These are phyloP conservation scores for Lentinula guzmanii DNA, from an alignment of 768 basidiomycete species.

Conservation along the genomic window DNA sequence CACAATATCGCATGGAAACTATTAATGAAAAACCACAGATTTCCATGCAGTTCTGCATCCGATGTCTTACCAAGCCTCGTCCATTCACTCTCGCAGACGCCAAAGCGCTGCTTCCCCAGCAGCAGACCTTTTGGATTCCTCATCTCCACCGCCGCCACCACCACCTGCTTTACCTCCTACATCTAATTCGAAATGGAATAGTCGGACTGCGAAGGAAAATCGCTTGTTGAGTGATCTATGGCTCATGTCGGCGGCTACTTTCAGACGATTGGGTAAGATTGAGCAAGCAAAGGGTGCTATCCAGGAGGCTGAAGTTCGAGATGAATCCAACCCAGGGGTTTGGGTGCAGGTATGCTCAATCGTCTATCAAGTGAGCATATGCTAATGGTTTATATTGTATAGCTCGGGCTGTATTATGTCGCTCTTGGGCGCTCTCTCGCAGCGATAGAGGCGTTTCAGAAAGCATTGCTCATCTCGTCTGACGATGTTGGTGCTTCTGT, in stretches of 20 bases:
- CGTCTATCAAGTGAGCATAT: background rate
- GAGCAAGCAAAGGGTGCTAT: slow-evolving; percentile 90
- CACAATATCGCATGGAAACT: background rate
- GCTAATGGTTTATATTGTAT: background rate
- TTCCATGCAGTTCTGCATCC: slow-evolving; percentile 62
- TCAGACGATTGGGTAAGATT: slow-evolving; percentile 81
- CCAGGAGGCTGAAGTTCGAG: slow-evolving; percentile 88
- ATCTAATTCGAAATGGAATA: slow-evolving; percentile 29
- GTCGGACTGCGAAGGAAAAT: slow-evolving; percentile 50
- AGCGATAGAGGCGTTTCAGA: slow-evolving; percentile 75
- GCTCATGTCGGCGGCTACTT: slow-evolving; percentile 93
- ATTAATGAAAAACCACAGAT: slow-evolving; percentile 33
- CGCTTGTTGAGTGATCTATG: slow-evolving; percentile 80
- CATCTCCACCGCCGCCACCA: slow-evolving; percentile 38
- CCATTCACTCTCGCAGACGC: slow-evolving; percentile 75
- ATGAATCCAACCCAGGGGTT: slow-evolving; percentile 81
- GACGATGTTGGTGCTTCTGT: slow-evolving; percentile 75
- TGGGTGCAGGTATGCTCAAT: slow-evolving; percentile 80
- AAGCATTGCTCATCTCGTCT: slow-evolving; percentile 83
- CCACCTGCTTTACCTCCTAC: slow-evolving; percentile 33
- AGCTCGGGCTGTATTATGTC: slow-evolving; percentile 74
- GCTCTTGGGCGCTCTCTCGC: slow-evolving; percentile 51
- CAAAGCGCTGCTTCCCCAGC: slow-evolving; percentile 38
- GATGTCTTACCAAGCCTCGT: slow-evolving; percentile 64
- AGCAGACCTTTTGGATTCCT: slow-evolving; percentile 28